Evolutionary conservation across 1,284 basidiomycete species (phyloP).

Genomic region (Ceratobasidium sp.): DNA sequence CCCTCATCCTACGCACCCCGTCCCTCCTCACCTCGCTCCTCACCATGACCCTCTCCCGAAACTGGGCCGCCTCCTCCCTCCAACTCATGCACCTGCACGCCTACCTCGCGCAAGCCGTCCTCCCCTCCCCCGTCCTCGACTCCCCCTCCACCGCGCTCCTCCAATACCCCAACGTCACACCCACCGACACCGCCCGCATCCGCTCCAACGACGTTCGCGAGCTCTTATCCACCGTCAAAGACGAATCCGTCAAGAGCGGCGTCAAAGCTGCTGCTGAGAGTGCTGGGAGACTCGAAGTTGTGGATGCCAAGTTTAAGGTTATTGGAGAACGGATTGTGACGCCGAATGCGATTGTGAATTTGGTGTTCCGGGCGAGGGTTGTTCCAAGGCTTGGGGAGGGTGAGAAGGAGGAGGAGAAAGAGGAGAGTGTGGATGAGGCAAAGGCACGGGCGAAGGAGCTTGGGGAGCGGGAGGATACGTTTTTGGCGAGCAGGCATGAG

Average conservation of each 20-base stretch:
- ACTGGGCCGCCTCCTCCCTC: conserved; percentile 90
- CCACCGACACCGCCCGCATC: conserved; percentile 54
- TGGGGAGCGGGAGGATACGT: conserved; percentile 75
- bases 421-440: conserved; percentile 66
- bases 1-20: conserved; percentile 78
- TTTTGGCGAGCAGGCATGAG: conserved; percentile 74
- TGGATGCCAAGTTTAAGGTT: conserved; percentile 91
- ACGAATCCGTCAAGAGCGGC: conserved; percentile 64
- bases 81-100: conserved; percentile 87
- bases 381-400: conserved; percentile 7
- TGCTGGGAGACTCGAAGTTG: conserved; percentile 87
- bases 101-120: conserved; percentile 87
- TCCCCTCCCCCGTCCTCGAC: conserved; percentile 59
- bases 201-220: conserved; percentile 41
- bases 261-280: conserved; percentile 77
- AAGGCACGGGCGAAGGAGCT: conserved; percentile 65
- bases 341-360: conserved; percentile 90
- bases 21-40: conserved; percentile 85
- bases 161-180: conserved; percentile 81
- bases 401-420: conserved; percentile 51
- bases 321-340: conserved; percentile 91
- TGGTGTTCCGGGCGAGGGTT: conserved; percentile 67
- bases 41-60: conserved; percentile 87
- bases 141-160: conserved; percentile 61
- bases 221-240: conserved; percentile 34